These are phyloP conservation scores for Lactifluus subvellereus DNA, from an alignment of 768 basidiomycete genomes.

Conservation along the genomic window DNA sequence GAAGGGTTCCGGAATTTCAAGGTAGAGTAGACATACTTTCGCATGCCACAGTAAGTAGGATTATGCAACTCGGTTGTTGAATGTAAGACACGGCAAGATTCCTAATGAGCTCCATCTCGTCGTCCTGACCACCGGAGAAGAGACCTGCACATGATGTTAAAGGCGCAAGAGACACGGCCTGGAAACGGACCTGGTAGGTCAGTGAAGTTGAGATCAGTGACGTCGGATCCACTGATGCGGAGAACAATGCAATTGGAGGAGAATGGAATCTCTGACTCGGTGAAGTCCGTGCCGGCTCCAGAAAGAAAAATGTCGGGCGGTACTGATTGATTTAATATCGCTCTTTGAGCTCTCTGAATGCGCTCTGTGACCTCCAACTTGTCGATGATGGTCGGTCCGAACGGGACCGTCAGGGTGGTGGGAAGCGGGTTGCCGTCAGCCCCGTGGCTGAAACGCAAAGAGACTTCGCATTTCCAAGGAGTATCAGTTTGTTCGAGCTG, in stretches of 20 bases:
- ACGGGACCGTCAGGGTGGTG: conserved; percentile 26
- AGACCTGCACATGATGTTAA: conserved; percentile 38
- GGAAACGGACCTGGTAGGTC: conserved; percentile 36
- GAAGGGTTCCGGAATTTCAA: neutral
- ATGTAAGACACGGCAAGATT: conserved; percentile 56
- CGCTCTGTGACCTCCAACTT: conserved; percentile 57
- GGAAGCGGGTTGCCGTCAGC: conserved; percentile 31
- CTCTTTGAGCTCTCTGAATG: conserved; percentile 58
- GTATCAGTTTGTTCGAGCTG: conserved; percentile 27
- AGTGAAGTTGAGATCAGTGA: conserved; percentile 38
- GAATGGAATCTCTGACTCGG: conserved; percentile 29
- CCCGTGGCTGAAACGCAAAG: conserved; percentile 30
- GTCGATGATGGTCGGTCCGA: conserved; percentile 39
- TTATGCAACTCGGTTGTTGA: conserved; percentile 52
- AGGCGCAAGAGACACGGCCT: neutral
- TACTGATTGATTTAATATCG: conserved; percentile 53
- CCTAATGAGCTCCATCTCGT: conserved; percentile 58
- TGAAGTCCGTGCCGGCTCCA: conserved; percentile 31
- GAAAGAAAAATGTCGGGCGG: conserved; percentile 35
- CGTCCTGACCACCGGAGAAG: conserved; percentile 40
- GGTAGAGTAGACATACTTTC: conserved; percentile 44
- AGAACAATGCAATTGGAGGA: conserved; percentile 36
- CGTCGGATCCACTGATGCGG: conserved; percentile 35
- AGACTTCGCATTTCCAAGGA: conserved; percentile 35
- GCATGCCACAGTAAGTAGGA: conserved; percentile 57